These are phyloP conservation scores for Oxytropis ochrocephala DNA, from an alignment of 306 rosid genomes.

Conservation along the genomic window DNA sequence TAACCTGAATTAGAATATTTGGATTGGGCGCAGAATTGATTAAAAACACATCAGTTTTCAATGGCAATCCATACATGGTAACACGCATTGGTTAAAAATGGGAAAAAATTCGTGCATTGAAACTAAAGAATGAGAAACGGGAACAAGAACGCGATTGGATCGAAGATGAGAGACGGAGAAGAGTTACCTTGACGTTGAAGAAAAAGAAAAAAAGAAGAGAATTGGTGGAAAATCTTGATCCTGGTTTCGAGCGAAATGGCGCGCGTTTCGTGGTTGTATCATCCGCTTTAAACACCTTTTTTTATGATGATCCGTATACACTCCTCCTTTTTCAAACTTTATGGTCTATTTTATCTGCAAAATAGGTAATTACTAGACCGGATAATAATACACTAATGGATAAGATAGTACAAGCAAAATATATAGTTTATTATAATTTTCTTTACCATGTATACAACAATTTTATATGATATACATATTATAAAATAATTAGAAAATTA, in stretches of 20 bases:
- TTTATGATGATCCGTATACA: too few relatives aligned
- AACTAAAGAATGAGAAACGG: neutral
- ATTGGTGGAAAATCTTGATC: neutral
- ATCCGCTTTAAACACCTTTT: too few relatives aligned
- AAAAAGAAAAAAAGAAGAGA: neutral
- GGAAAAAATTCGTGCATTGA: neutral
- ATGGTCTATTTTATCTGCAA: too few relatives aligned
- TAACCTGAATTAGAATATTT: neutral
- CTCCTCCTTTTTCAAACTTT: too few relatives aligned
- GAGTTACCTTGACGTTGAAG: constrained; percentile 8
- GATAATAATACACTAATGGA: too few relatives aligned
- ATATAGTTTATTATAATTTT: too few relatives aligned
- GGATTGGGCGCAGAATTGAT: neutral
- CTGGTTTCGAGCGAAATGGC: neutral
- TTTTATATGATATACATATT: too few relatives aligned
- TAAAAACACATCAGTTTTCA: neutral
- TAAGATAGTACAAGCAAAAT: too few relatives aligned
- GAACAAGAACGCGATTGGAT: neutral
- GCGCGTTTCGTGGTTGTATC: neutral
- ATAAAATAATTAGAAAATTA: too few relatives aligned
- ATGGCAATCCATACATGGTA: neutral
- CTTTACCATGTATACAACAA: too few relatives aligned
- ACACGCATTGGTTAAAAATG: neutral
- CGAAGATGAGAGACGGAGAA: neutral
- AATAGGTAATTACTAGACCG: too few relatives aligned